Conservation (phyloP, 257 asterid genomes). For the Solanum etuberosum region DNA sequence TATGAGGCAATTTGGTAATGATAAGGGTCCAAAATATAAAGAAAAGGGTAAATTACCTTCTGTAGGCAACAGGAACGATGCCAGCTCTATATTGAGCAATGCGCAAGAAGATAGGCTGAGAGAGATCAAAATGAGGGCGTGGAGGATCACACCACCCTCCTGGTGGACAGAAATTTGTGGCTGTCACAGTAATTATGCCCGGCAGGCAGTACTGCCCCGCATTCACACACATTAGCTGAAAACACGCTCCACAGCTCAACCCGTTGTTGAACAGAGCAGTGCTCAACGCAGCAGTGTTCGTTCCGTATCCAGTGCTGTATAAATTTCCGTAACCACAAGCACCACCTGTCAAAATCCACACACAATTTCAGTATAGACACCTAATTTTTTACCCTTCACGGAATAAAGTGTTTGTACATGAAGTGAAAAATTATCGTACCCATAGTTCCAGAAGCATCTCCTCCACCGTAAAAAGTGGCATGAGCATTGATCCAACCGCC, state of each 20-base stretch:
- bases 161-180: conserved; percentile 94
- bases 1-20: no score
- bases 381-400: background rate
- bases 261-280: conserved; percentile 76
- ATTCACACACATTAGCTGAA: conserved; percentile 50
- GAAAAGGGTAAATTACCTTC: conserved; percentile 31
- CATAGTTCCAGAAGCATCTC: conserved; percentile 97
- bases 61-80: conserved; percentile 65
- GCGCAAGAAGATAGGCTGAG: conserved; percentile 60
- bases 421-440: conserved; percentile 25
- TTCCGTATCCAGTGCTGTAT: conserved; percentile 77
- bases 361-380: background rate
- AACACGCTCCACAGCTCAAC: conserved; percentile 72
- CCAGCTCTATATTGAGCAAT: conserved; percentile 83
- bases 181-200: conserved; percentile 65
- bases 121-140: conserved; percentile 80
- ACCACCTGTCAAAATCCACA: conserved; percentile 37
- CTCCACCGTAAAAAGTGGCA: conserved; percentile 94
- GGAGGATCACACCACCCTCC: conserved; percentile 96
- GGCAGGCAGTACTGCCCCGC: conserved; percentile 51
- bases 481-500: conserved; percentile 87
- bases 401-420: background rate
- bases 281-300: conserved; percentile 77
- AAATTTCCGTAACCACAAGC: conserved; percentile 95
- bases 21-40: background rate